A percentile compares a stretch with the other conserved stretches of the same genome.
Conservation (phyloP, 2,329 filamentous ascomycete species). For the Alternaria angustiovoidea region DNA sequence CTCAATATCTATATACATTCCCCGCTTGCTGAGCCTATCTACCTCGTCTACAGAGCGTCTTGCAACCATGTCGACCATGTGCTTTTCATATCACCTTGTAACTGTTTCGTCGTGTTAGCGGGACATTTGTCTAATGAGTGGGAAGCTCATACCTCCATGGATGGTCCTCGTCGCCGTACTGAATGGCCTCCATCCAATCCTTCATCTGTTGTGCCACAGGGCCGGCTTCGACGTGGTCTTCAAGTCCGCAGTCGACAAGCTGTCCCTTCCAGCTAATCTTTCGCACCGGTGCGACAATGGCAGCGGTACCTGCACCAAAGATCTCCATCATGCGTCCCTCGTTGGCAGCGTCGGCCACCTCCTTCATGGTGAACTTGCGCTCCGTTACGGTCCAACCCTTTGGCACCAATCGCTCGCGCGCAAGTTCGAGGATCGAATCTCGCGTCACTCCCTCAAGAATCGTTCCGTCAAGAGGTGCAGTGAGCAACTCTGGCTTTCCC, state of each 20-base stretch:
- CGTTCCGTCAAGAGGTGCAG: conserved; percentile 94
- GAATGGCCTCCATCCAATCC: conserved; percentile 93
- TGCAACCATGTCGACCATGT: background rate
- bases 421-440: conserved; percentile 87
- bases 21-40: background rate
- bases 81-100: conserved; percentile 34
- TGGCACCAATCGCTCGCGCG: conserved; percentile 80
- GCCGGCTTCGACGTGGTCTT: conserved; percentile 83
- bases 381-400: conserved; percentile 90
- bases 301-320: conserved; percentile 92
- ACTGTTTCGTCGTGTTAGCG: conserved; percentile 35
- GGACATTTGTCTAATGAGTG: background rate
- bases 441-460: conserved; percentile 95
- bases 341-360: conserved; percentile 79
- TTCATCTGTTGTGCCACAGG: conserved; percentile 88
- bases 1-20: background rate
- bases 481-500: conserved; percentile 89
- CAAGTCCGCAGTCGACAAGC: conserved; percentile 82
- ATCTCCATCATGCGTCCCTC: conserved; percentile 91
- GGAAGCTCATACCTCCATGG: conserved; percentile 76
- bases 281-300: conserved; percentile 89
- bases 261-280: conserved; percentile 88
- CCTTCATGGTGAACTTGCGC: conserved; percentile 90
- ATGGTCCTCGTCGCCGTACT: conserved; percentile 88
- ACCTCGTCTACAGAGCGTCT: background rate